Conservation (phyloP, 179 eudicot genomes). For the Nepenthes alata region DNA sequence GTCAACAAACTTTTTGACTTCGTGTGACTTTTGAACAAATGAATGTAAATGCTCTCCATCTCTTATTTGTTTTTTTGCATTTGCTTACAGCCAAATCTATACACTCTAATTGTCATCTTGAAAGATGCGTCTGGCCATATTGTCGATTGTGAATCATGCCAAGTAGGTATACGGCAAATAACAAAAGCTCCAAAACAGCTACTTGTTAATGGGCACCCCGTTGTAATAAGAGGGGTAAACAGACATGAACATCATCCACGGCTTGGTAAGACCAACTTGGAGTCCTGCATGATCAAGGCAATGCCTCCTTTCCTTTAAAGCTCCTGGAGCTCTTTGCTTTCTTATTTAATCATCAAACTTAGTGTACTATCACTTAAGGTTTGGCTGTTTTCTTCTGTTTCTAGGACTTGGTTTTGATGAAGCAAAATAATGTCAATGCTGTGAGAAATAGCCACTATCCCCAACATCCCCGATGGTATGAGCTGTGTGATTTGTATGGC, state of each 20-base stretch:
- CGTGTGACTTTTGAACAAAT: too few species aligned
- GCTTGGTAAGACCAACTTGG: constrained; percentile 85
- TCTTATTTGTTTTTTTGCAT: constrained; percentile 6
- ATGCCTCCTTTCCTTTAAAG: neutral
- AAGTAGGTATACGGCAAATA: constrained; percentile 75
- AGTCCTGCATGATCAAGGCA: constrained; percentile 94
- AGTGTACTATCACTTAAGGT: neutral
- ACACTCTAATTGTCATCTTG: constrained; percentile 69
- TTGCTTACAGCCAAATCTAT: constrained; percentile 70
- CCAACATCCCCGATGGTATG: constrained; percentile 94
- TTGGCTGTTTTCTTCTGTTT: constrained; percentile 4
- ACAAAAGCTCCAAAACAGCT: constrained; percentile 77
- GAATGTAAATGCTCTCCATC: neutral
- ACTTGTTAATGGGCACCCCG: constrained; percentile 85
- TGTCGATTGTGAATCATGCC: constrained; percentile 92
- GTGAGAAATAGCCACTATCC: constrained; percentile 99
- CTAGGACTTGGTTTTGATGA: constrained; percentile 94
- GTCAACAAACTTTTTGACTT: neutral
- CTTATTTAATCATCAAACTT: neutral
- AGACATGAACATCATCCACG: constrained; percentile 96
- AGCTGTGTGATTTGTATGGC: constrained; percentile 92
- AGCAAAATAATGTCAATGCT: constrained; percentile 85
- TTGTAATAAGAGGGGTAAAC: constrained; percentile 83
- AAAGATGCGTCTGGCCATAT: constrained; percentile 68
- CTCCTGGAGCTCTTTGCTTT: neutral